phyloP scores from a whole-genome alignment of 176 grass and related monocot genomes.

The Paspalum notatum region DNA sequence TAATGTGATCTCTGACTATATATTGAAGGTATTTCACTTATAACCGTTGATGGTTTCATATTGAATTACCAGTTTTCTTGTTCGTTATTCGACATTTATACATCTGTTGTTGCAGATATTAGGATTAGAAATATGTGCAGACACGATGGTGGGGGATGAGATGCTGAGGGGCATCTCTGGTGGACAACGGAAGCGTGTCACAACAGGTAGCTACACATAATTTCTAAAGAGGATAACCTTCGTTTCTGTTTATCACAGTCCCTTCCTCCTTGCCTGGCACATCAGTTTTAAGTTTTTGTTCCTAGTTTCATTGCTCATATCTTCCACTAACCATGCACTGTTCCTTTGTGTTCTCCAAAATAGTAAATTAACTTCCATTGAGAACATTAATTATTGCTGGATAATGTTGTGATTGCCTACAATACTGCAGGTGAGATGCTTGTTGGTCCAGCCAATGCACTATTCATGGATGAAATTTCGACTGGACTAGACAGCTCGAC shows the following conservation, averaged over 20 bases:
- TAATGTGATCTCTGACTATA: slow-evolving; percentile 82
- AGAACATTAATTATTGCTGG: not conserved
- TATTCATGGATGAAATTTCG: slow-evolving; percentile 99
- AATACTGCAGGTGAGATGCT: slow-evolving; percentile 83
- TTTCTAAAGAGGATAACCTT: not conserved
- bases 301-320: no score
- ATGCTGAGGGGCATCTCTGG: slow-evolving; percentile 95
- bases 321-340: not conserved
- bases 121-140: slow-evolving; percentile 83
- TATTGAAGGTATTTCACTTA: slow-evolving; percentile 72
- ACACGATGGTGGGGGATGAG: slow-evolving; percentile 96
- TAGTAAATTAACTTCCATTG: not conserved
- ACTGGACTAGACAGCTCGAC: slow-evolving; percentile 99
- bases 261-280: no score
- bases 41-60: not conserved
- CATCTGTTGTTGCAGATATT: slow-evolving; percentile 60
- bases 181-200: slow-evolving; percentile 89
- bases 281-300: not conserved
- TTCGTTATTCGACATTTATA: not conserved
- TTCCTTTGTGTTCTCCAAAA: not conserved
- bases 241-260: not conserved
- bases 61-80: not conserved
- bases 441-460: slow-evolving; percentile 77
- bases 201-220: slow-evolving; percentile 62
- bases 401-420: slow-evolving; percentile 4